Evolutionary conservation across 495 filamentous ascomycete species (phyloP).

Genomic region (Neurospora intermedia): DNA sequence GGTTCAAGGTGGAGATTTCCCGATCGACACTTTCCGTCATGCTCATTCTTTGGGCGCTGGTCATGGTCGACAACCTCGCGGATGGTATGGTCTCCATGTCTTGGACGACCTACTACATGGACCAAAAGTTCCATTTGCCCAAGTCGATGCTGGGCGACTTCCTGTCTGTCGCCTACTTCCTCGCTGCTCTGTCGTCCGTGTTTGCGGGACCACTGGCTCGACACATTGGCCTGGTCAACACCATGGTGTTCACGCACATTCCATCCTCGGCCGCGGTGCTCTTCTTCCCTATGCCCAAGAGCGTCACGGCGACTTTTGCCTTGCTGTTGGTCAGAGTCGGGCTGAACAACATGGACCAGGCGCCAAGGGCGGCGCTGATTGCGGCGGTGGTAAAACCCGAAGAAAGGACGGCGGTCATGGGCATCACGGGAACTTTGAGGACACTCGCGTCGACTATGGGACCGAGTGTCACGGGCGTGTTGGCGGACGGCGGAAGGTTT

Average conservation of each 20-base stretch:
- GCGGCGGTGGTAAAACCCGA: conserved; percentile 59
- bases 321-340: conserved; percentile 56
- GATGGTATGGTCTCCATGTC: conserved; percentile 66
- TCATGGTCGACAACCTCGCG: conserved; percentile 68
- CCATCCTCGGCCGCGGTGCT: conserved; percentile 33
- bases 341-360: conserved; percentile 63
- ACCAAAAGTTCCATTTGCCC: conserved; percentile 58
- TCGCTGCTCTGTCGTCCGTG: conserved; percentile 44
- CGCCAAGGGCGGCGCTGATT: conserved; percentile 71
- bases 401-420: conserved; percentile 76
- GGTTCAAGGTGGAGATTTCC: conserved; percentile 38
- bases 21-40: conserved; percentile 48
- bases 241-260: conserved; percentile 39
- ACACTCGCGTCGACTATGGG: conserved; percentile 54
- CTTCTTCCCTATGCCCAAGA: conserved; percentile 25
- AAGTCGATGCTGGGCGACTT: conserved; percentile 46
- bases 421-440: conserved; percentile 58
- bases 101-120: conserved; percentile 69
- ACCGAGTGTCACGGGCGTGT: conserved; percentile 59
- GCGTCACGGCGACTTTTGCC: conserved; percentile 42
- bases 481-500: conserved; percentile 52
- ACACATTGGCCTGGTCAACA: conserved; percentile 63
- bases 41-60: conserved; percentile 60
- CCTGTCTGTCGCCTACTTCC: conserved; percentile 24
- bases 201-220: conserved; percentile 66